These are phyloP conservation scores for Irpex sp. DNA, from an alignment of 1,284 basidiomycete genomes.

Conservation along the genomic window DNA sequence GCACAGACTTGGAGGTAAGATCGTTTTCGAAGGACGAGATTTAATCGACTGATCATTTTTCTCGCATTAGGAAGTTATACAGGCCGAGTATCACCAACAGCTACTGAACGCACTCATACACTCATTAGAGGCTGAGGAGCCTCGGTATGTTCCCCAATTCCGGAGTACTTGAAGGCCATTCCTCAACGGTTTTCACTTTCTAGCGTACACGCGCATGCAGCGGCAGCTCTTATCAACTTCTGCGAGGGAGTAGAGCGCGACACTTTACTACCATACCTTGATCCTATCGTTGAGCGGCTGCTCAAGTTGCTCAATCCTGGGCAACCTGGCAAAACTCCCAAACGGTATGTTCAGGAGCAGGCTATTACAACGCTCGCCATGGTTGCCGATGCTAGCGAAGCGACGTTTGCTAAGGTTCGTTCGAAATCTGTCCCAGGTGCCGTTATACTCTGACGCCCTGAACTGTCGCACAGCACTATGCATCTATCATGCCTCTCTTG, in stretches of 20 bases:
- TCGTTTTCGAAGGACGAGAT: neutral
- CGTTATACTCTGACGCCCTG: no score
- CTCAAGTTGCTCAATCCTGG: slow-evolving; percentile 58
- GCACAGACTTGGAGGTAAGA: slow-evolving; percentile 75
- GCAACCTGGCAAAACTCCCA: slow-evolving; percentile 31
- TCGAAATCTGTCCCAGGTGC: no score
- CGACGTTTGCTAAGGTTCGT: slow-evolving; percentile 60
- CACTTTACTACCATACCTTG: slow-evolving; percentile 70
- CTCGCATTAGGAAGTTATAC: slow-evolving; percentile 64
- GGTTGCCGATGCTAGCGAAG: slow-evolving; percentile 80
- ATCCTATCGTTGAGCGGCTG: slow-evolving; percentile 71
- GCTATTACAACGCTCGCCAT: slow-evolving; percentile 80
- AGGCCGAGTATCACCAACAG: slow-evolving; percentile 63
- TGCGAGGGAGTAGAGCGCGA: slow-evolving; percentile 79
- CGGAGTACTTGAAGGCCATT: neutral
- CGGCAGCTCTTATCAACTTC: slow-evolving; percentile 85
- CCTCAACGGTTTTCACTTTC: neutral
- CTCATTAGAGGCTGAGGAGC: slow-evolving; percentile 72
- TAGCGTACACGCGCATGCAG: slow-evolving; percentile 82
- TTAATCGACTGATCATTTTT: neutral
- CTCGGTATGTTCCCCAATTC: slow-evolving; percentile 45
- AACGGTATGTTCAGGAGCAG: slow-evolving; percentile 78
- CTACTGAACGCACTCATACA: slow-evolving; percentile 70
- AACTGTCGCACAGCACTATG: slow-evolving; percentile 51
- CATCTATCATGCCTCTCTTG: slow-evolving; percentile 72